Evolutionary conservation across 257 asterid genomes (phyloP), one percentile per base, ranked within the genome.

Genomic region (Capsicum rhomboideum): DNA sequence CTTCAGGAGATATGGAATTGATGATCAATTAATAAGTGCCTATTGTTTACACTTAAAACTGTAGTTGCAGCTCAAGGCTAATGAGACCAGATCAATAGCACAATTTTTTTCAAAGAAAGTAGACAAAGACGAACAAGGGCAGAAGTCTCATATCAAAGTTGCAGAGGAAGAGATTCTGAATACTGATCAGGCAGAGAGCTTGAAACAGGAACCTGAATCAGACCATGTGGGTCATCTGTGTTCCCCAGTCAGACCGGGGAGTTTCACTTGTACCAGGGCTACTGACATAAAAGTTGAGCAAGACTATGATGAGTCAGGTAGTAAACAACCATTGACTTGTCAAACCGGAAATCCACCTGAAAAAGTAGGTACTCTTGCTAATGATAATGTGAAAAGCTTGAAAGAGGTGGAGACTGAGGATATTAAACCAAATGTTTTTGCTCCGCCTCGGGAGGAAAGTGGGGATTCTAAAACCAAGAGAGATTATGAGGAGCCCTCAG

Each of bases 71-170:
- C 87, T 93, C 29, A 96, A 97, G 90, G 56, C 85, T 29, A 95
- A 90, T 52, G 94, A 92, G 86, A 90, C 84, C 52, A 93, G 87
- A 87, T 54, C 94, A 8, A 97, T 97, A 87, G 89, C 98, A 2
- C 93, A 90, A 80, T 97, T 94, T 37, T 95, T 97, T 91, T 86
- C 90, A 7, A 93, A 89, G 90, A 93, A 91, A 87, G 92, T 84
- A 64, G 86, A 44, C 71, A 56, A 28, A 52, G 78, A 86, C 49
- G 74, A 34, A 59, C 74, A 75, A 80, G 91, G 88, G 66, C 82
- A 81, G 58, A 86, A 88, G 77, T 84, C 50, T 53, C 88, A 87
- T 82, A 82, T 44, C 77, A 67, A 82, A 79, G 83, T 78, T 50
- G 46, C 75, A 3, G 86, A 84, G 85, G 87, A 86, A 63, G 94